Evolutionary conservation across 1,284 basidiomycete species (phyloP), one percentile per base, ranked within the genome.

Genomic region (Sporisorium reilianum): DNA sequence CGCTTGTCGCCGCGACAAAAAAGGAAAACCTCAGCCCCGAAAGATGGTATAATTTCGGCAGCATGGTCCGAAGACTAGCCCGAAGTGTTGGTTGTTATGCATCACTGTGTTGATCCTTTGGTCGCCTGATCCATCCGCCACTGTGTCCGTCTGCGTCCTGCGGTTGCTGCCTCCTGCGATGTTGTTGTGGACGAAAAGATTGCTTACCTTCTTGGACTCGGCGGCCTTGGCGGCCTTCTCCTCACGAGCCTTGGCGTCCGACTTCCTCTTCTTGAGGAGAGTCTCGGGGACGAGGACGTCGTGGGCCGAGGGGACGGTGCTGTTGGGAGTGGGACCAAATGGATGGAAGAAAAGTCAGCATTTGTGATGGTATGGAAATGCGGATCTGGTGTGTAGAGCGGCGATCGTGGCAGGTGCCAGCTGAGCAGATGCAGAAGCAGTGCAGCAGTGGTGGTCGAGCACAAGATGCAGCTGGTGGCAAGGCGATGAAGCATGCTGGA

Each of bases 211-310:
- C 86, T 93, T 92, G 82, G 93, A 92, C 85, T 93, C 93, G 55
- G 89, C 86, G 38, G 93, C 93, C 78, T 93, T 92, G 78, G 89
- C 90, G 83, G 95, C 89, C 86, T 93, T 94, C 87, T 97, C 95
- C 89, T 97, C 95, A 84, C 95, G 90, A 77, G 92, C 92, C 90
- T 97, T 97, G 89, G 95, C 94, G 86, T 92, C 97, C 87, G 95
- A 91, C 89, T 97, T 96, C 88, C 97, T 91, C 90, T 98, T 99
- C 81, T 84, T 84, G 78, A 84, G 81, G 57, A 84, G 77, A 49
- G 83, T 84, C 80, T 84, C 83, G 63, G 83, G 83, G 60, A 83
- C 71, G 75, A 83, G 80, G 56, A 84, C 81, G 74, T 82, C 77
- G 53, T 80, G 71, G 53, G 67, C 71, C 60, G 80, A 73, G 42